These are phyloP conservation scores for Hordeum marinum DNA, from an alignment of 176 grass and related monocot genomes.

Conservation along the genomic window DNA sequence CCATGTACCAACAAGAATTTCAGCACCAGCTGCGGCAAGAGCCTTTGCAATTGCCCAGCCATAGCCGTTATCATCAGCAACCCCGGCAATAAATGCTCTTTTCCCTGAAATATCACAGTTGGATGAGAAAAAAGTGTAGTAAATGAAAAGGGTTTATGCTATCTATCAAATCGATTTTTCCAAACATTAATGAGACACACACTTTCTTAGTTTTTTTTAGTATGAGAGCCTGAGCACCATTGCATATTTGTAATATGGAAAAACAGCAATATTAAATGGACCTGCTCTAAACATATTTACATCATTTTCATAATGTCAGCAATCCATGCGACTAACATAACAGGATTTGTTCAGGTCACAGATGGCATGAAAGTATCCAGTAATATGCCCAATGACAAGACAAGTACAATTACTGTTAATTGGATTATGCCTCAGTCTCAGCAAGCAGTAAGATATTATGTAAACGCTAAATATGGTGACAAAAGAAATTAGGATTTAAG, in stretches of 20 bases:
- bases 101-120: slow-evolving; percentile 49
- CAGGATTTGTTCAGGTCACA: background rate
- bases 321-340: background rate
- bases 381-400: background rate
- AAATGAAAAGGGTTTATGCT: background rate
- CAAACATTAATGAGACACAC: background rate
- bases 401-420: too few species aligned
- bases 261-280: background rate
- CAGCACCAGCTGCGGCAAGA: slow-evolving; percentile 90
- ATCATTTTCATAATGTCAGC: background rate
- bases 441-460: too few species aligned
- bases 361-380: background rate
- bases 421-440: too few species aligned
- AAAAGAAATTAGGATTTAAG: too few species aligned
- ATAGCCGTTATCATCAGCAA: slow-evolving; percentile 99
- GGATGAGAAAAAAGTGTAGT: slow-evolving; percentile 8
- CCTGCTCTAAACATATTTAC: background rate
- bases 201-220: background rate
- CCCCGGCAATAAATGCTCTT: slow-evolving; percentile 96
- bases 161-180: background rate
- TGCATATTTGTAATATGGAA: background rate
- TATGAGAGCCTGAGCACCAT: background rate
- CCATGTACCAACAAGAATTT: slow-evolving; percentile 99
- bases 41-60: slow-evolving; percentile 98
- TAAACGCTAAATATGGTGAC: too few species aligned